Conservation (phyloP, 768 basidiomycete genomes). For the Pleurotus giganteus region DNA sequence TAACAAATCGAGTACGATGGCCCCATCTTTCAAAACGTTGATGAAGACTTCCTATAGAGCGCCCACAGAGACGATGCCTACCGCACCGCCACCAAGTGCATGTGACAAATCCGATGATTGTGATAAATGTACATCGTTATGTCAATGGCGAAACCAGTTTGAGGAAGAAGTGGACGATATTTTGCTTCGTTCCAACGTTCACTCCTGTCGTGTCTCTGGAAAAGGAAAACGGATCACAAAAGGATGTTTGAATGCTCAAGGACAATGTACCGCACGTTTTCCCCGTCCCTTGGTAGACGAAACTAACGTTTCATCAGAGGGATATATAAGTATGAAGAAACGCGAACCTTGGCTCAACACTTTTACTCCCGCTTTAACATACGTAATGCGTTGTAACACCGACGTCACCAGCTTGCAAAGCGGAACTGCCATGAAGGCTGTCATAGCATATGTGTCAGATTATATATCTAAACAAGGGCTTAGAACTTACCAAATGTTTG, state of each 20-base stretch:
- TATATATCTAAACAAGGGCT: constrained; percentile 1
- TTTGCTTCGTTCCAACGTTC: constrained; percentile 16
- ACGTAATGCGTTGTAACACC: constrained; percentile 4
- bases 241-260: constrained; percentile 5
- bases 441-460: constrained; percentile 1
- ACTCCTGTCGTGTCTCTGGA: constrained; percentile 12
- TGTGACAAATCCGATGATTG: constrained; percentile 7
- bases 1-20: background rate
- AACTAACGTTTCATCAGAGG: constrained; percentile 16
- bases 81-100: constrained; percentile 17
- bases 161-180: constrained; percentile 17
- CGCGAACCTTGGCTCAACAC: constrained; percentile 25
- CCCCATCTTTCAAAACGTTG: background rate
- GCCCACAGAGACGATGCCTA: constrained; percentile 23
- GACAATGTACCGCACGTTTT: constrained; percentile 21
- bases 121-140: background rate
- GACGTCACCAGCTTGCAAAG: constrained; percentile 1
- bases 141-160: constrained; percentile 14
- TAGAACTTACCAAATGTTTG: constrained; percentile 4
- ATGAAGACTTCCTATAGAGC: constrained; percentile 9
- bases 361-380: constrained; percentile 15
- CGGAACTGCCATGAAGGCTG: constrained; percentile 5
- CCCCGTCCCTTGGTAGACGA: constrained; percentile 14
- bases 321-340: constrained; percentile 18
- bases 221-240: constrained; percentile 6